Evolutionary conservation across 1,284 basidiomycete genomes (phyloP), one percentile per base, ranked within the genome.

Genomic region (Rhodotorula sp.): DNA sequence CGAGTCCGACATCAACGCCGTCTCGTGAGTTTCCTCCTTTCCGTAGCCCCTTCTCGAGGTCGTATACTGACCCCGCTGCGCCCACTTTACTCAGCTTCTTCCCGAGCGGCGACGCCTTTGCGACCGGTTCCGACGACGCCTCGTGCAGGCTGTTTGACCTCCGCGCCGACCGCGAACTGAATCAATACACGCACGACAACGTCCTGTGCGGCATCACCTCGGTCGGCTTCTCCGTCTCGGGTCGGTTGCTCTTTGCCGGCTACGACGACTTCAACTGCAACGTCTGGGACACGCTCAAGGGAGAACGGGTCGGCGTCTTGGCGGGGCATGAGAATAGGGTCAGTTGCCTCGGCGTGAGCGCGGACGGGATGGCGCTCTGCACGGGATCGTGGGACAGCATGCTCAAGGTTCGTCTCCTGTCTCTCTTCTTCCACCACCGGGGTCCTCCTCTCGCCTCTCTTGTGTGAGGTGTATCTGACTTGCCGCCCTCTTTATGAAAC

Each of bases 191-290:
- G 2, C 95, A 98, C 81, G 95, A 98, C 83, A 97, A 98, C 83
- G 97, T 98, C 76, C 87, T 98, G 26, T 98, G 95, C 80, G 95
- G 95, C 75, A 97, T 99, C 82, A 99, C 97, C 18, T 97, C 94
- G 5, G 95, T 99, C 76, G 95, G 92, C 21, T 99, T 99, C 85
- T 97, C 94, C 2, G 91, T 92, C 76, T 97, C 94, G 21, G 95
- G 95, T 60, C 90, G 97, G 71, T 91, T 99, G 78, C 86, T 99
- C 60, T 98, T 99, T 79, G 95, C 95, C 75, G 97, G 95, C 56
- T 99, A 98, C 81, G 97, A 99, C 82, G 95, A 99, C 82, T 97
- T 95, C 91, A 98, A 95, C 77, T 94, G 92, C 85, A 98, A 98
- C 80, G 95, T 98, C 60, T 99, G 95, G 95, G 95, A 99, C 81